These are phyloP conservation scores for Umbelopsis sp. DNA, from an alignment of 192 early-diverging fungal species.

Conservation along the genomic window DNA sequence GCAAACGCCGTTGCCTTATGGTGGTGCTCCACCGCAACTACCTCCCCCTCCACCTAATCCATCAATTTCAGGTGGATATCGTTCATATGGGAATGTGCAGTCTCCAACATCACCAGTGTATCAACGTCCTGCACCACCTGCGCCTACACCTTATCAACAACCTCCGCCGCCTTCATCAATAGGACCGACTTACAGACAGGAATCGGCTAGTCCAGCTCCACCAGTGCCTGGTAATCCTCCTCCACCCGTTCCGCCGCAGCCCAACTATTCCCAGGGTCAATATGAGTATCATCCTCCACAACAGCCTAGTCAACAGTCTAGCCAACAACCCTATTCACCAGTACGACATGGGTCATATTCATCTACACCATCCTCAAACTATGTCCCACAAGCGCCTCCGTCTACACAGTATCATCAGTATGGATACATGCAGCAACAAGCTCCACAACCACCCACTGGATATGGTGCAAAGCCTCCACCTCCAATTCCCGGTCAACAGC, in stretches of 20 bases:
- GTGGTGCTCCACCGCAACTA: not conserved
- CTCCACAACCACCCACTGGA: slow-evolving; percentile 18
- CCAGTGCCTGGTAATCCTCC: slow-evolving; percentile 6
- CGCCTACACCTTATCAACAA: not conserved
- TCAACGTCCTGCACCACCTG: not conserved
- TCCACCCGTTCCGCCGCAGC: not conserved
- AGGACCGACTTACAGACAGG: not conserved
- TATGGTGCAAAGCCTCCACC: slow-evolving; percentile 20
- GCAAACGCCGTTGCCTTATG: not conserved
- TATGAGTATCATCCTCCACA: slow-evolving; percentile 1
- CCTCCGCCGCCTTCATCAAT: not conserved
- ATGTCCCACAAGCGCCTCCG: no score
- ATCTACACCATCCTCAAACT: slow-evolving; percentile 1
- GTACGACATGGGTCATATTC: not conserved
- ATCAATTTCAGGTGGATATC: not conserved
- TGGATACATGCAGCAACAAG: slow-evolving; percentile 20
- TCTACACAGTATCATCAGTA: not conserved
- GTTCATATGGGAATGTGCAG: not conserved
- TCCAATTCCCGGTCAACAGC: slow-evolving; percentile 26
- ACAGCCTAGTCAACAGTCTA: not conserved
- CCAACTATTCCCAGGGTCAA: not conserved
- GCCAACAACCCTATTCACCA: not conserved
- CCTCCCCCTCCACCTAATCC: not conserved
- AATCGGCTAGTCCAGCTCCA: not conserved
- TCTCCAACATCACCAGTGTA: not conserved